These are phyloP conservation scores for Penicillium sumatraense DNA, from an alignment of 2,329 filamentous ascomycete genomes.

Conservation along the genomic window DNA sequence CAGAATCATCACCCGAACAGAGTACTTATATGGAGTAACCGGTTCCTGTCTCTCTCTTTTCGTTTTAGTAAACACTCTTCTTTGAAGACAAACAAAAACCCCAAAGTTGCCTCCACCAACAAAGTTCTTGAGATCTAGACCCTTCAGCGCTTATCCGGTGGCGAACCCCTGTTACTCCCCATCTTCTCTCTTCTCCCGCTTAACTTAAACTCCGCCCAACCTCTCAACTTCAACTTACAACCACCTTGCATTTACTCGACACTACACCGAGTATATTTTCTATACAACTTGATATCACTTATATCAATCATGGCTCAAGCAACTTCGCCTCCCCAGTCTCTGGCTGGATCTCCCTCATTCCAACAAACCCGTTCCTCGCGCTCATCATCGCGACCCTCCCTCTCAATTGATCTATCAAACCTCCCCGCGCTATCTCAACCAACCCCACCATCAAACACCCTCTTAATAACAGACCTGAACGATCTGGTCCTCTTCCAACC, in stretches of 20 bases:
- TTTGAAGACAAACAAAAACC: not conserved
- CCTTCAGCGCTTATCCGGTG: slow-evolving; percentile 19
- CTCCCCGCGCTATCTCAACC: slow-evolving; percentile 52
- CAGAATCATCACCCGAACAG: too few species aligned
- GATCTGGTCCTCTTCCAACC: slow-evolving; percentile 54
- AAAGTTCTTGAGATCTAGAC: not conserved
- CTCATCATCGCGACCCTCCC: slow-evolving; percentile 37
- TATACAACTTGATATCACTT: slow-evolving; percentile 1
- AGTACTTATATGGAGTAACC: not conserved
- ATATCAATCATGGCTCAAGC: slow-evolving; percentile 24
- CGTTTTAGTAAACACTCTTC: not conserved
- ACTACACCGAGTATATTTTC: not conserved
- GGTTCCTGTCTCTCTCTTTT: not conserved
- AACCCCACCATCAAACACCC: slow-evolving; percentile 55
- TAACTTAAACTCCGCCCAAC: not conserved
- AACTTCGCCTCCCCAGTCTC: slow-evolving; percentile 28
- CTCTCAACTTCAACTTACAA: not conserved
- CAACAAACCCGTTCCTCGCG: slow-evolving; percentile 24
- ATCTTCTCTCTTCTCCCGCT: slow-evolving; percentile 18
- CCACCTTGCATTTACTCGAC: not conserved
- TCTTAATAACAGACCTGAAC: slow-evolving; percentile 55
- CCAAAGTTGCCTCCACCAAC: not conserved
- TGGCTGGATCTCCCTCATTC: slow-evolving; percentile 32
- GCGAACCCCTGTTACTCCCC: slow-evolving; percentile 16
- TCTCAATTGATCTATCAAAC: slow-evolving; percentile 52